Evolutionary conservation across 176 grass and related monocot genomes (phyloP).

Genomic region (Oropetium thomaeum): DNA sequence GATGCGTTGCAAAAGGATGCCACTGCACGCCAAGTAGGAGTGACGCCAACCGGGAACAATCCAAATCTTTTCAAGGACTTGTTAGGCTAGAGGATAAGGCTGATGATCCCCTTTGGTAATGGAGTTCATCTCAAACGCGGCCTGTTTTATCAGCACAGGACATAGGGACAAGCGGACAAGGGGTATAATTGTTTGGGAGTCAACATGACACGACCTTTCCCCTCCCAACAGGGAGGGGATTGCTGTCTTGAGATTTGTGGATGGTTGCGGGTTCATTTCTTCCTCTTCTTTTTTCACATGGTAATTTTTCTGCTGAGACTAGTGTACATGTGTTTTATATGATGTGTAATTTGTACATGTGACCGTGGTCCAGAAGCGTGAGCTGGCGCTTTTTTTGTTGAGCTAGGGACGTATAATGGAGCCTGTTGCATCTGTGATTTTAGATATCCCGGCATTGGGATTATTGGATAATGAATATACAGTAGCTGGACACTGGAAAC

Average conservation of each 20-base stretch:
- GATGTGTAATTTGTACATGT: slow-evolving; percentile 64
- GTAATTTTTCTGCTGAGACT: slow-evolving; percentile 37
- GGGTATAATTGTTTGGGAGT: slow-evolving; percentile 36
- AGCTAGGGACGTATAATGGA: not conserved
- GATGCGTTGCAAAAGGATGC: slow-evolving; percentile 85
- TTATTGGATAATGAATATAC: slow-evolving; percentile 22
- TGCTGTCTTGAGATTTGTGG: slow-evolving; percentile 15
- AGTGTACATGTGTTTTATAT: slow-evolving; percentile 52
- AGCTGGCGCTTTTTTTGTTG: slow-evolving; percentile 28
- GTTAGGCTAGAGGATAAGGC: slow-evolving; percentile 47
- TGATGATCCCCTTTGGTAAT: slow-evolving; percentile 11
- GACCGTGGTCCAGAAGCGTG: slow-evolving; percentile 18
- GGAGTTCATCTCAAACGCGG: not conserved
- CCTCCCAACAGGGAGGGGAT: not conserved
- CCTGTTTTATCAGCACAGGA: slow-evolving; percentile 25
- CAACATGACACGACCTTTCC: slow-evolving; percentile 25
- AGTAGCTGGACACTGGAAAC: slow-evolving; percentile 22
- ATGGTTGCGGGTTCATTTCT: slow-evolving; percentile 28
- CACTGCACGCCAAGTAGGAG: slow-evolving; percentile 74
- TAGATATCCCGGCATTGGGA: slow-evolving; percentile 13
- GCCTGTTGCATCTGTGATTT: slow-evolving; percentile 13
- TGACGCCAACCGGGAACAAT: slow-evolving; percentile 85
- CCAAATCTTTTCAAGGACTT: slow-evolving; percentile 94
- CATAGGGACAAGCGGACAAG: not conserved
- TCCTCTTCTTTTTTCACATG: slow-evolving; percentile 20